Evolutionary conservation across 345 rosid genomes (phyloP), one percentile per base, ranked within the genome.

Genomic region (Lumnitzera racemosa): DNA sequence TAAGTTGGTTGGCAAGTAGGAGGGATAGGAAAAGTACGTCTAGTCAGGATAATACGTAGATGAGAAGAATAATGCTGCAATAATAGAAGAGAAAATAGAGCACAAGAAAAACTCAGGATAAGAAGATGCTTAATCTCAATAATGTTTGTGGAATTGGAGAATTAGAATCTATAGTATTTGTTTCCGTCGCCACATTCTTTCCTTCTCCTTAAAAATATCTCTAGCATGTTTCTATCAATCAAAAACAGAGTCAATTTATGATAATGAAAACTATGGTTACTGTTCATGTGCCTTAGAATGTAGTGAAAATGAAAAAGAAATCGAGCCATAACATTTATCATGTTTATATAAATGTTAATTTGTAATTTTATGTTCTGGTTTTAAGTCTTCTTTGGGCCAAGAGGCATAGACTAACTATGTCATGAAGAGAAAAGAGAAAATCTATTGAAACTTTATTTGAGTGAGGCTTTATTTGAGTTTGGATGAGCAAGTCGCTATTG

Each of bases 111-210:
- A 46, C 61, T 61, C 27, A 59, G 49, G 78, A 76, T 75, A 78
- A 56, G 52, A 76, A 80, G 88, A 83, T 80, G 85, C 85, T 78
- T 74, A 72, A 51, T 62, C 60, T 78, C 88, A 80, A 80, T 74
- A 83, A 78, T 80, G 83, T 57, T 62, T 24, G 54, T 73, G 67
- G 64, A 61, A 61, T 71, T 51, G 51, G 78, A 62, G 81, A 83
- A 74, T 77, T 76, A 66, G 83, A 80, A 83, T 83, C 74, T 65
- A 13, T 58, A 72, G 65, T 25, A 53, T 47, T 25, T 10, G 64
- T 64, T 54, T 66, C 70, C 46, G 15, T 63, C 53, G 24, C 65
- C 73, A 59, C 53, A 29, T 65, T 63, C 52, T 47, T 55, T 50
- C 13, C 31, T 25, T 20, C 10, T 36, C 8, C 2, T 20, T 0